A percentile compares a stretch with the other conserved stretches of the same genome.
Evolutionary conservation across 805 yeast species (phyloP).

Genomic region (Kluyveromyces starmeri): DNA sequence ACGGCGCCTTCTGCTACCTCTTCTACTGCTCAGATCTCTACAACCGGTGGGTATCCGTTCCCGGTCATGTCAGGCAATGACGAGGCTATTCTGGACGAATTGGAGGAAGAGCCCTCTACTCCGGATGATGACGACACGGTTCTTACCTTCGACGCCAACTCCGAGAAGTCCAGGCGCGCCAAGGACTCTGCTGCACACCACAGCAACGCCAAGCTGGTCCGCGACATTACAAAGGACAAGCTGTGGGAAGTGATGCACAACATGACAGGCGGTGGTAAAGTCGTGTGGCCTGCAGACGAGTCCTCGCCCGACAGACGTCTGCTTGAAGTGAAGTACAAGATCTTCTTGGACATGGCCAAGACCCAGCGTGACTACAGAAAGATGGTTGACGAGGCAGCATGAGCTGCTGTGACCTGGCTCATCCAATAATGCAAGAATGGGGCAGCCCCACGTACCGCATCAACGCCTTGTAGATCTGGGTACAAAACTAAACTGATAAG

Average conservation of each 20-base stretch:
- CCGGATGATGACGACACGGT: constrained; percentile 42
- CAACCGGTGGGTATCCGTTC: constrained; percentile 37
- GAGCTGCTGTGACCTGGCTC: too few relatives aligned
- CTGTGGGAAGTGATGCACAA: constrained; percentile 80
- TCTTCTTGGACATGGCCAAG: constrained; percentile 80
- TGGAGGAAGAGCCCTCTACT: constrained; percentile 33
- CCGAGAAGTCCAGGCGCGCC: constrained; percentile 41
- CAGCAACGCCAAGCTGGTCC: constrained; percentile 46
- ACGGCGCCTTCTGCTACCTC: constrained; percentile 78
- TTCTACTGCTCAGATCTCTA: constrained; percentile 33
- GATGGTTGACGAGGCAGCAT: constrained; percentile 43
- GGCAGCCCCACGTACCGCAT: too few relatives aligned
- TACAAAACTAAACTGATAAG: too few relatives aligned
- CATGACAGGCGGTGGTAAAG: constrained; percentile 76
- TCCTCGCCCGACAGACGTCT: constrained; percentile 59
- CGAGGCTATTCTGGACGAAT: constrained; percentile 9
- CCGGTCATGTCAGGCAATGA: constrained; percentile 30
- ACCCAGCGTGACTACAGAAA: constrained; percentile 71
- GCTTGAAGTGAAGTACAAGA: constrained; percentile 69
- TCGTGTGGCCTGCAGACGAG: constrained; percentile 55
- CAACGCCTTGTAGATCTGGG: too few relatives aligned
- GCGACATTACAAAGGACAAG: constrained; percentile 4
- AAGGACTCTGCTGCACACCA: constrained; percentile 21
- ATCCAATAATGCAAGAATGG: too few relatives aligned
- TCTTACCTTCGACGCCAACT: constrained; percentile 54